Base-by-base conservation (phyloP, 106 monocot genomes). In the Dendrobium huoshanense region DNA sequence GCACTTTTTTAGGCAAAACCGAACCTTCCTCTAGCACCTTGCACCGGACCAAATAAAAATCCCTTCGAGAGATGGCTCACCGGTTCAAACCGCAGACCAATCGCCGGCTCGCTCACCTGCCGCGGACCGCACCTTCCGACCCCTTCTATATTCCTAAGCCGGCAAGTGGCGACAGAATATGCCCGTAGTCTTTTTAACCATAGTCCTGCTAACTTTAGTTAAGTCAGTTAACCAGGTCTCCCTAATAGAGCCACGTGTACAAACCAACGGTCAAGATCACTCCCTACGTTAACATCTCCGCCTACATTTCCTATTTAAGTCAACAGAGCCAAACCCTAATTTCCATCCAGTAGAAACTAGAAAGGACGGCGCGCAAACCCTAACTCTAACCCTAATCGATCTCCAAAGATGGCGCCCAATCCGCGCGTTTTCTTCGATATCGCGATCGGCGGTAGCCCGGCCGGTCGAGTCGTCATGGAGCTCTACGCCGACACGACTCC, bases 381-480 rank as follows among this genome's bases (percentile, higher is more conserved):
- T 20, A 74, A 43, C 31, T 9, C 33, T 33, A 19, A 31, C 42
- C 6, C 18, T 43, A 37, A 37, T 37, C 37, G 37, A 13, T 15
- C 13, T 13, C 3, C 48, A 22, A 18, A 76, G 48, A 83, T 83
- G 86, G 80, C 86, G 1, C 3, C 81, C 9, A 87, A 87, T 81
- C 87, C 87, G 3, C 84, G 79, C 78, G 87, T 87, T 18, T 87
- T 81, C 81, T 90, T 90, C 85, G 90, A 90, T 81, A 85, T 87
- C 40, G n/a, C 77, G 64, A 67, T 90, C 83, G 90, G 87, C 44
- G 81, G 83, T 20, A 41, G 29, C 17, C 82, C 83, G 29, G 85
- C 85, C 11, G 87, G 90, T 37, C 83, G 87, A 31, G 80, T 90
- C 79, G 85, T 90, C 83, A 90, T 90, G 85, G 90, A 87, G 79